Conservation (phyloP, 176 grass and related monocot species). For the Carex littledalei region DNA sequence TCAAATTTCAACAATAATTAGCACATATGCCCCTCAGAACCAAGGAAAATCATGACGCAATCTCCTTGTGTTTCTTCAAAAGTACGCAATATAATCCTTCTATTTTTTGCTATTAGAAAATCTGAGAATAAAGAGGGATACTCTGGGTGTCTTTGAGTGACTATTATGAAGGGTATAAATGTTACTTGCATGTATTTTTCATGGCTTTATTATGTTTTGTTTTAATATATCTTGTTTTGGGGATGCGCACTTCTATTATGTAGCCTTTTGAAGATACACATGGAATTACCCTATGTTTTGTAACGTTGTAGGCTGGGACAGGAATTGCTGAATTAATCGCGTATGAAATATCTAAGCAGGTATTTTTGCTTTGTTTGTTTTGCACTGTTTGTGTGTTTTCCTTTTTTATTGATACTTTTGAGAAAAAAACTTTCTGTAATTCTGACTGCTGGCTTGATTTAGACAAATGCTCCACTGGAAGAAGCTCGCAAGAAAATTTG, state of each 20-base stretch:
- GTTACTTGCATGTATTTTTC: background rate
- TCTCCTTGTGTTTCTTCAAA: too few relatives aligned
- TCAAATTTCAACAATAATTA: background rate
- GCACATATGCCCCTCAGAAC: too few relatives aligned
- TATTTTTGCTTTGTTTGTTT: background rate
- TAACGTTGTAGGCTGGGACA: constrained; percentile 76
- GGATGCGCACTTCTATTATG: background rate
- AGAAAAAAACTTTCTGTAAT: constrained; percentile 1
- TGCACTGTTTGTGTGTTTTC: background rate
- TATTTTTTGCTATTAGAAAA: background rate
- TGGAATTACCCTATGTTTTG: constrained; percentile 1
- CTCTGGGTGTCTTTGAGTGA: background rate
- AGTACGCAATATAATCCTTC: background rate
- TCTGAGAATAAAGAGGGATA: background rate
- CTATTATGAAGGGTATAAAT: background rate
- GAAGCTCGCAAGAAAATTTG: constrained; percentile 85
- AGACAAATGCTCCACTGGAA: constrained; percentile 59
- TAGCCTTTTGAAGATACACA: background rate
- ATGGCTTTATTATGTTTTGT: background rate
- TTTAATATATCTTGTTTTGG: background rate
- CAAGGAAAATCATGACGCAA: too few relatives aligned
- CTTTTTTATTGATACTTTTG: background rate
- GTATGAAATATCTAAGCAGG: constrained; percentile 61
- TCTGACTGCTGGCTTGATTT: constrained; percentile 16
- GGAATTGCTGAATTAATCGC: constrained; percentile 91